phyloP scores from a whole-genome alignment of 441 rosid genomes.

The Populus trichocarpa region DNA sequence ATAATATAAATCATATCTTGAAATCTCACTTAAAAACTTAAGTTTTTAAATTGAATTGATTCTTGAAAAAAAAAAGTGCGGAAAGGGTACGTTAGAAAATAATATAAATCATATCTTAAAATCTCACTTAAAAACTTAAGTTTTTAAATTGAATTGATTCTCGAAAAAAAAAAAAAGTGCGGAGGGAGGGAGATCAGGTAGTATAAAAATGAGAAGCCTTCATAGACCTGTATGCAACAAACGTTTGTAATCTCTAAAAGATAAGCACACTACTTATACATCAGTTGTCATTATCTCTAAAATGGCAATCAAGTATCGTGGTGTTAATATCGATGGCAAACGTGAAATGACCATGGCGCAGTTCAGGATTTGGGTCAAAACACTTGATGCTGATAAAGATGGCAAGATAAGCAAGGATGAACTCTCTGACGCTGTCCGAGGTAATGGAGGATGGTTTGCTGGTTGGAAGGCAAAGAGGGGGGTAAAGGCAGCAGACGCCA shows the following conservation, averaged over 20 bases:
- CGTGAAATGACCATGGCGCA: conserved; percentile 27
- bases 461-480: conserved; percentile 25
- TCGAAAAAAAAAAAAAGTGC: neutral
- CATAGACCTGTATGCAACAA: neutral
- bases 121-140: too few species aligned
- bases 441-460: conserved; percentile 34
- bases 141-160: too few species aligned
- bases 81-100: too few species aligned
- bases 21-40: too few species aligned
- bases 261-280: neutral
- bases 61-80: too few species aligned
- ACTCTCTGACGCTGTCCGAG: conserved; percentile 27
- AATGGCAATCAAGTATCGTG: conserved; percentile 18
- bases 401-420: conserved; percentile 13
- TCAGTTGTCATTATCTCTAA: neutral
- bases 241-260: too few species aligned
- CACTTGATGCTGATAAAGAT: conserved; percentile 26
- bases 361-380: conserved; percentile 31
- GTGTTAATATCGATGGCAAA: conserved; percentile 7
- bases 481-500: conserved; percentile 22
- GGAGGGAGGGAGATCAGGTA: neutral
- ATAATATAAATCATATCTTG: too few species aligned
- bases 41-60: too few species aligned
- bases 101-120: too few species aligned
- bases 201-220: neutral